Evolutionary conservation across 306 rosid genomes (phyloP), one percentile per base, ranked within the genome.

Genomic region (Vigna angularis): DNA sequence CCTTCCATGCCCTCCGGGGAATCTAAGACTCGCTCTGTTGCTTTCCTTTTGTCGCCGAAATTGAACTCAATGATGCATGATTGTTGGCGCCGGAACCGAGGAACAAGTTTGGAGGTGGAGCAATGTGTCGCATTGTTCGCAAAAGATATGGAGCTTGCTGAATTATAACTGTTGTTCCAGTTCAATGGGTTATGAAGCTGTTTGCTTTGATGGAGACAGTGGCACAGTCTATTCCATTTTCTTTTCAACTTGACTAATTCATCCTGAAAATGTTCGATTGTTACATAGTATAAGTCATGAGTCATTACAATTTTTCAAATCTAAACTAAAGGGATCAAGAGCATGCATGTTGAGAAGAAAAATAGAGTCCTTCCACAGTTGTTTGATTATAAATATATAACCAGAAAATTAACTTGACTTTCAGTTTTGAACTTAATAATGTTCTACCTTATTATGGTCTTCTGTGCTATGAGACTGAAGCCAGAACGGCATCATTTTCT

Each of bases 1-100:
- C 79, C 91, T 75, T 90, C 93, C 80, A 67, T 80, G 66, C 77
- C 56, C 73, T 82, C 88, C 30, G 85, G 79, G 48, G 83, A 83
- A 56, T 82, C 81, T 88, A 88, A 81, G 66, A 85, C 59, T 51
- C 90, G 83, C 59, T 85, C 87, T 78, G 85, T 38, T 38, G 58
- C 63, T 64, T 78, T 80, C 72, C 80, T 66, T 80, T 84, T 82
- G 30, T 81, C 74, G 55, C 77, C 74, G 66, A 90, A 91, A 67
- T 85, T 85, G 89, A 93, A 93, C 86, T 93, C 98, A 30, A 86
- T 90, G 12, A 86, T 86, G 86, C 94, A 88, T 13, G 96, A 84
- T 73, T 89, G 86, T 55, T 90, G 94, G 16, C 88, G 77, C 61
- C 83, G 63, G 74, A 89, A 87, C 28, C 70, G 83, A 12, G 91